Evolutionary conservation across 169 alveolate species (phyloP), one percentile per base, ranked within the genome.

Genomic region (Plasmodium gaboni): DNA sequence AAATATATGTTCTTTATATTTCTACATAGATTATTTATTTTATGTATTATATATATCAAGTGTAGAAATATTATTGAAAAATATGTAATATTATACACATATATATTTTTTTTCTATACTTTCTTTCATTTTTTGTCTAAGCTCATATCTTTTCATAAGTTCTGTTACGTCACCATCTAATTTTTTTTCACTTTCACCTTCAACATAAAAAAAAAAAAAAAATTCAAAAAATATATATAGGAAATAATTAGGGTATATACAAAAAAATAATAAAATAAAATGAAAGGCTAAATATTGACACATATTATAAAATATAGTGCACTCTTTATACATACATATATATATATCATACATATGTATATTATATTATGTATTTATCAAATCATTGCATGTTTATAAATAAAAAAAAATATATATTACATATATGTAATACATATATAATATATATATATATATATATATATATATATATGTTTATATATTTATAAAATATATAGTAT

Each of bases 71-170:
- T 32, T 32, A 32, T 32, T 32, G 2, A 32, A 32, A 32, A 32
- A 32, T 32, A 32, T 32, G 42, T 32, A 32, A 32, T 32, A 32
- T 32, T 32, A 32, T 32, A 32, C 42, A 32, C 42, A 32, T 32
- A 32, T 32, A 32, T 50, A 32, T 32, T 32, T 32, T 32, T 48
- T 51, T 63, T 53, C 19, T 44, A 64, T 68, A 80, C 90, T 80
- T 80, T 80, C 90, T 80, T 80, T 80, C 51, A 80, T 59, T 60
- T 80, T 80, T 68, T 80, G 90, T 68, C 90, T 80, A 70, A 80
- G 90, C 50, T 80, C 72, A 61, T 80, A 80, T 80, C 90, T 80
- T 48, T 80, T 68, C 90, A 80, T 55, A 60, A 80, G 73, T 5
- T 80, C 57, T 60, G 85, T 17, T 28, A 80, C 51, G 61, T 68